Evolutionary conservation across 306 rosid genomes (phyloP), one percentile per base, ranked within the genome.

Genomic region (Prunus kanzakura): DNA sequence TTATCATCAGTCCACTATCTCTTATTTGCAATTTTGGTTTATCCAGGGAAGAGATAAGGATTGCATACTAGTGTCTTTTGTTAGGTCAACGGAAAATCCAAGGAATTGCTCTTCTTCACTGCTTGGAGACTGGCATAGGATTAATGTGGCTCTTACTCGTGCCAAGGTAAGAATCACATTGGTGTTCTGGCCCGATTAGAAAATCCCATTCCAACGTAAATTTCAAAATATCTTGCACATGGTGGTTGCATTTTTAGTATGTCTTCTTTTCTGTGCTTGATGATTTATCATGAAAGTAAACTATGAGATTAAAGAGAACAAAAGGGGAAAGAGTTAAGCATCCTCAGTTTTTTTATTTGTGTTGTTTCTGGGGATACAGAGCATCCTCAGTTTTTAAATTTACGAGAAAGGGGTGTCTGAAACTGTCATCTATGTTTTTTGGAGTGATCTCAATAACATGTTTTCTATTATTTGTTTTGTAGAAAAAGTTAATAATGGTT

Each of bases 81-180:
- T 95, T 65, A 83, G 98, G 75, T 95, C 98, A 49, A 83, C 67
- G 22, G 93, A 92, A 85, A 92, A 88, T 71, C 91, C 98, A 15
- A 79, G 86, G 63, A 84, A 85, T 85, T 87, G 86, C 73, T 79
- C 85, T 62, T 86, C 91, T 72, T 89, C 97, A 60, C 84, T 95
- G 71, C 98, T 95, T 15, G 93, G 97, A 82, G 98, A 95, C 76
- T 95, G 98, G 98, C 98, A 92, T 82, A 81, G 97, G 84, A 90
- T 92, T 74, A 95, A 95, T 74, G 97, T 95, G 57, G 98, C 97
- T 69, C 85, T 95, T 60, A 95, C 98, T 20, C 94, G 97, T 79
- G 98, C 96, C 46, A 90, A 90, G 98, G 97, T 95, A 74, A 12
- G 74, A 43, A 20, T 66, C 38, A 13, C 20, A 30, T 76, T 0